These are phyloP conservation scores for Colletotrichum sp. DNA, from an alignment of 2,329 filamentous ascomycete species.

Conservation along the genomic window DNA sequence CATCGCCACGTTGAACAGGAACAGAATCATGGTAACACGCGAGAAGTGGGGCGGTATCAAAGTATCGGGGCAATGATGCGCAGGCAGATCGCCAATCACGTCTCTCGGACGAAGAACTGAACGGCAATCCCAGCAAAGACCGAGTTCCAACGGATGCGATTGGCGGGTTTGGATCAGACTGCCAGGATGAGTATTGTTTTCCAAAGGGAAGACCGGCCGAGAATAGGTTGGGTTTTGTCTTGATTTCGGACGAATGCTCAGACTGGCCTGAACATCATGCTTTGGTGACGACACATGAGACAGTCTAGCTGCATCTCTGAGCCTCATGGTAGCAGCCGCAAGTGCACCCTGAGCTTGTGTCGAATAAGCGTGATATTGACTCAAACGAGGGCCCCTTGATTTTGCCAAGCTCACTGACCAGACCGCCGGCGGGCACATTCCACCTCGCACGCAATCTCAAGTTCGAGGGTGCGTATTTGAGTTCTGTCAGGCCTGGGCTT, in stretches of 20 bases:
- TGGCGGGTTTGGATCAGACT: neutral
- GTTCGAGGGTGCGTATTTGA: neutral
- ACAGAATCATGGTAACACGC: neutral
- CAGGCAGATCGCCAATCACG: neutral
- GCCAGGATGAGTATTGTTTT: neutral
- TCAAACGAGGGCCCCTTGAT: neutral
- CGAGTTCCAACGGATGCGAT: neutral
- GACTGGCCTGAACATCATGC: neutral
- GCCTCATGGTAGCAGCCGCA: neutral
- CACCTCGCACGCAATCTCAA: neutral
- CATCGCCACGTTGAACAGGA: neutral
- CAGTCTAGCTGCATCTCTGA: neutral
- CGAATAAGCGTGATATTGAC: neutral
- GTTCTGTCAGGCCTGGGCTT: neutral
- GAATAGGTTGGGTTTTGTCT: neutral
- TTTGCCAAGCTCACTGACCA: neutral
- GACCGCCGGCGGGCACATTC: neutral
- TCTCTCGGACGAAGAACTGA: neutral
- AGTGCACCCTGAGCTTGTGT: neutral
- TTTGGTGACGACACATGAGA: neutral
- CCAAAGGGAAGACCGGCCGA: neutral
- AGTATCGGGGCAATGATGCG: neutral
- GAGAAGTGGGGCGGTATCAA: neutral
- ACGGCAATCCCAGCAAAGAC: neutral
- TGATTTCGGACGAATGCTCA: conserved; percentile 1